A percentile compares a stretch with the other conserved stretches of the same genome.
These are phyloP conservation scores for Penicilliopsis zonata DNA, from an alignment of 495 filamentous ascomycete genomes.

Conservation along the genomic window DNA sequence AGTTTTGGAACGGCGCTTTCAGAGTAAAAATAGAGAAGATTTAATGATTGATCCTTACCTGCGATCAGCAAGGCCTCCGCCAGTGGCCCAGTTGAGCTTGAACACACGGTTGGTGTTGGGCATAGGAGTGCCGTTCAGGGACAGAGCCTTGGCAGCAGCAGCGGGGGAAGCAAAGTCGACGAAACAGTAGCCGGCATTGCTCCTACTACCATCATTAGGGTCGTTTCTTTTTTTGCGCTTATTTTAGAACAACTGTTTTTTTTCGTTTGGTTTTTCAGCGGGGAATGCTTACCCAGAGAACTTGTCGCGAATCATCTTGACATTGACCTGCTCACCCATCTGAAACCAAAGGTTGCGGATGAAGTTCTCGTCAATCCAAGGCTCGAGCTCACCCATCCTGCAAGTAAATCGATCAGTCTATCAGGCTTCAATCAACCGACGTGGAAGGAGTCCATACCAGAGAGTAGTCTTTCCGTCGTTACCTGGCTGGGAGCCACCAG, in stretches of 20 bases:
- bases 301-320: constrained; percentile 99
- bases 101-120: constrained; percentile 92
- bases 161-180: constrained; percentile 81
- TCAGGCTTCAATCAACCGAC: not conserved
- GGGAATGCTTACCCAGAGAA: constrained; percentile 76
- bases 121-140: constrained; percentile 79
- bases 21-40: not conserved
- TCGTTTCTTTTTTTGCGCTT: too few species aligned
- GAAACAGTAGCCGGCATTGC: constrained; percentile 98
- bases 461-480: constrained; percentile 69
- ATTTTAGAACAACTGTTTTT: too few species aligned
- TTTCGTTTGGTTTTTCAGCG: constrained; percentile 5
- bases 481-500: constrained; percentile 42
- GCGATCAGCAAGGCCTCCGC: constrained; percentile 87
- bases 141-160: constrained; percentile 81
- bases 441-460: constrained; percentile 41
- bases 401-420: constrained; percentile 5
- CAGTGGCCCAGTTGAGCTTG: constrained; percentile 99
- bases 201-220: constrained; percentile 48
- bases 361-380: constrained; percentile 99
- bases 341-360: constrained; percentile 87
- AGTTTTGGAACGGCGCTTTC: constrained; percentile 1
- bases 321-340: constrained; percentile 87
- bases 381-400: constrained; percentile 98
- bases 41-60: constrained; percentile 42